Evolutionary conservation across 2,329 filamentous ascomycete species (phyloP), one percentile per base, ranked within the genome.

Genomic region (Leptographium lundbergii): DNA sequence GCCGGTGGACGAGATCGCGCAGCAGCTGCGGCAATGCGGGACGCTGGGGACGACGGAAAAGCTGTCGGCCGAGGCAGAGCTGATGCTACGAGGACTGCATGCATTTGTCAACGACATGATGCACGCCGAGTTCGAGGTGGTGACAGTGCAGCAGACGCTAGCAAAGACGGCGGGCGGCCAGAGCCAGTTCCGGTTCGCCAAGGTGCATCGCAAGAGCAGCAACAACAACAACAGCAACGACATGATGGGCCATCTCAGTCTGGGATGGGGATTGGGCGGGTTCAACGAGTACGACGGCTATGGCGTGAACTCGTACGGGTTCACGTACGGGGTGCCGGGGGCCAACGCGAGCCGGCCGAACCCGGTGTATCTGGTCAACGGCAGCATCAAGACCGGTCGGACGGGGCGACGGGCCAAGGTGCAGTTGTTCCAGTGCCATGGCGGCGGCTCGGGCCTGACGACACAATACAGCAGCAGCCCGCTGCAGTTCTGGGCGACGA

Each of bases 351-450:
- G 6, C n/a, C 19, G 29, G 27, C 25, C 27, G 25, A 27, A 29
- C 7, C 54, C 58, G 2, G 3, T 61, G 5, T 22, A 24, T 7
- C 36, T 63, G 17, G 54, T 63, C 55, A 63, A 63, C 54, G 60
- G 60, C 36, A 58, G 32, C 53, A 57, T 59, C 1, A 9, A n/a
- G 4, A 25, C n/a, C 19, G 27, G 50, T 29, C 4, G 7, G 36
- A 39, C 36, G 14, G 36, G 36, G 17, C 36, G 36, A 5, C 52
- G 45, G 19, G 25, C 42, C 39, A 63, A 63, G 51, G 62, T 63
- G 39, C 62, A 62, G 59, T 57, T 63, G 42, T 61, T 62, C 24
- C 57, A 58, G 59, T 62, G 59, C 59, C 60, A 63, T 42, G 13
- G 24, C 24, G 9, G 14, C 3, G 6, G 5, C 42, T 22, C 19